Percentiles rank a stretch among this genome's conserved stretches.
These are phyloP conservation scores for Pichia deserticola DNA, from an alignment of 805 yeast genomes.

Conservation along the genomic window DNA sequence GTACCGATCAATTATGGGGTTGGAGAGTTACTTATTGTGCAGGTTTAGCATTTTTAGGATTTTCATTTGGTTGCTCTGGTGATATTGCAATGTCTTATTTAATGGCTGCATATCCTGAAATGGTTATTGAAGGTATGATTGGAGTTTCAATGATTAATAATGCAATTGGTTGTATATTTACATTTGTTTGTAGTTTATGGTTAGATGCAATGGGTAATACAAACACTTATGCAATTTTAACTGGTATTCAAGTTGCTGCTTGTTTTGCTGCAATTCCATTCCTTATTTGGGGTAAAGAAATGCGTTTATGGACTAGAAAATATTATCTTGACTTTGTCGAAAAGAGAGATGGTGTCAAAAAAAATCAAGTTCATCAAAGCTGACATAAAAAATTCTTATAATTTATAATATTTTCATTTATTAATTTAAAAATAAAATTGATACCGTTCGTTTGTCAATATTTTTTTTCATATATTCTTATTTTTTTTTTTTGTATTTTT, in stretches of 20 bases:
- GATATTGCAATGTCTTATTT: slow-evolving; percentile 61
- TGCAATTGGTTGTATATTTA: slow-evolving; percentile 56
- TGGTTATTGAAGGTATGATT: slow-evolving; percentile 65
- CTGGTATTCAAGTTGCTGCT: slow-evolving; percentile 51
- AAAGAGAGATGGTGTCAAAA: slow-evolving; percentile 36
- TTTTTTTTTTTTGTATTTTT: too few species aligned
- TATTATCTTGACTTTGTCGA: slow-evolving; percentile 49
- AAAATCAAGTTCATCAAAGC: slow-evolving; percentile 1
- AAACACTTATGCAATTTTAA: slow-evolving; percentile 53
- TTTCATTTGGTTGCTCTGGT: slow-evolving; percentile 65
- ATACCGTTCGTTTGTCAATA: too few species aligned
- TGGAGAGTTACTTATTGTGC: slow-evolving; percentile 47
- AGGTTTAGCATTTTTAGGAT: slow-evolving; percentile 59
- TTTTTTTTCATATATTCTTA: too few species aligned
- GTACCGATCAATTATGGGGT: slow-evolving; percentile 47
- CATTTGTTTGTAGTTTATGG: slow-evolving; percentile 59
- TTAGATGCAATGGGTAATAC: slow-evolving; percentile 48
- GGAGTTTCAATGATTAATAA: slow-evolving; percentile 62
- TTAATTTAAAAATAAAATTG: too few species aligned
- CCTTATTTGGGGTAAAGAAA: slow-evolving; percentile 41
- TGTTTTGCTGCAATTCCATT: slow-evolving; percentile 44
- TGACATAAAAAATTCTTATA: background rate
- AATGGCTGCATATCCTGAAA: slow-evolving; percentile 63
- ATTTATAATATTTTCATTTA: too few species aligned
- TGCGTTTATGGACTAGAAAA: slow-evolving; percentile 50